Conservation (phyloP, 2,329 filamentous ascomycete species). For the Lecanicillium sp. region DNA sequence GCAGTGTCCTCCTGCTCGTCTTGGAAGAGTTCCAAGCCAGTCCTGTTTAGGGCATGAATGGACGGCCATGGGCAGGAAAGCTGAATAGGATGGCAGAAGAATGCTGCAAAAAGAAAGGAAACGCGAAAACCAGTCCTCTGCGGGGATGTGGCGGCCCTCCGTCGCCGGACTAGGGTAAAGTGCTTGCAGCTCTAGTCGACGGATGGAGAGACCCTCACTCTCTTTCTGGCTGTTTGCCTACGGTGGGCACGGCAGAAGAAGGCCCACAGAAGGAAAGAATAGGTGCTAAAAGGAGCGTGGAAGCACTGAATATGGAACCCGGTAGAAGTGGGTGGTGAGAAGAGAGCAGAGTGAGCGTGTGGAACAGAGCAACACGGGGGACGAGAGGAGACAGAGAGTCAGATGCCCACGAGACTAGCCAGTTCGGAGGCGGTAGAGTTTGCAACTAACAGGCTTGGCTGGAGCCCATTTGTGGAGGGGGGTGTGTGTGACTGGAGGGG, state of each 20-base stretch:
- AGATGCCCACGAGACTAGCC: background rate
- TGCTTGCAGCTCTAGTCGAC: background rate
- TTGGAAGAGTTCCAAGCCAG: too few species aligned
- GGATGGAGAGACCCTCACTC: background rate
- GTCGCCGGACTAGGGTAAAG: constrained; percentile 5
- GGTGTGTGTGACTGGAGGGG: background rate
- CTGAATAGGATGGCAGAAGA: too few species aligned
- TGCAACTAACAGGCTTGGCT: constrained; percentile 6
- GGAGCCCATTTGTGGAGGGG: constrained; percentile 4
- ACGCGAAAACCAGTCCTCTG: too few species aligned
- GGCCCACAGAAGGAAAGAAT: background rate
- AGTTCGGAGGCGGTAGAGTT: constrained; percentile 19
- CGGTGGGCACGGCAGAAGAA: background rate
- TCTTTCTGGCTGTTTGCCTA: too few species aligned
- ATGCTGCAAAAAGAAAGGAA: too few species aligned
- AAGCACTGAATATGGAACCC: background rate
- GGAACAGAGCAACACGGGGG: background rate
- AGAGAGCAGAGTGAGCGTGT: background rate
- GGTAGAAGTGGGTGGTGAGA: background rate
- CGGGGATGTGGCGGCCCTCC: background rate
- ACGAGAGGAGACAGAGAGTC: background rate
- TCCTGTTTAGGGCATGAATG: too few species aligned
- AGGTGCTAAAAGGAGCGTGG: background rate
- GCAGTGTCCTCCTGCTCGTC: too few species aligned
- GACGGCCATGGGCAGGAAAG: too few species aligned